phyloP scores from a whole-genome alignment of 169 alveolate genomes.

The Plasmodium ovale region DNA sequence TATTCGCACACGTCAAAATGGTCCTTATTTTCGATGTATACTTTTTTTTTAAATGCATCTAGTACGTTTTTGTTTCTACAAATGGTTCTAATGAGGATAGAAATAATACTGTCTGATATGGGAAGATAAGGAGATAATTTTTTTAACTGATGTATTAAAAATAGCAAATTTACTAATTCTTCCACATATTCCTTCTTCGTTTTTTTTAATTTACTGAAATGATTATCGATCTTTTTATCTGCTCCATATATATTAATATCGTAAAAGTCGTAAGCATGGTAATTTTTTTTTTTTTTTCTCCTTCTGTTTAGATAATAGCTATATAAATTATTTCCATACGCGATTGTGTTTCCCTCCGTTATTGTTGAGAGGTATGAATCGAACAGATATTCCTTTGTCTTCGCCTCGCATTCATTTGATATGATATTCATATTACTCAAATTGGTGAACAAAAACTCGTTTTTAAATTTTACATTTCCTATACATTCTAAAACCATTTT shows the following conservation, averaged over 20 bases:
- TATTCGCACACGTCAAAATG: conserved; percentile 46
- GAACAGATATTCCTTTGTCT: neutral
- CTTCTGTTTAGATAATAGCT: neutral
- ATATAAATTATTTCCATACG: neutral
- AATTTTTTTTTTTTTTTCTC: conserved; percentile 2
- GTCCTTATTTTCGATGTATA: conserved; percentile 35
- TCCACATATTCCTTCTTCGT: conserved; percentile 59
- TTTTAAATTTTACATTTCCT: conserved; percentile 69
- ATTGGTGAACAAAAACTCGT: neutral
- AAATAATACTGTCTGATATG: conserved; percentile 38
- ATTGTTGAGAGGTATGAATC: neutral
- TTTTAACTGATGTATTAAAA: conserved; percentile 53
- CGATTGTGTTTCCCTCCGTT: neutral
- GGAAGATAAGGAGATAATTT: conserved; percentile 32
- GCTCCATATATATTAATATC: conserved; percentile 54
- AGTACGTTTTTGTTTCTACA: conserved; percentile 35
- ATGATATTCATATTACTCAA: neutral
- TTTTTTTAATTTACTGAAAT: conserved; percentile 71
- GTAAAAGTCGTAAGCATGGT: conserved; percentile 49
- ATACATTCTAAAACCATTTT: conserved; percentile 65
- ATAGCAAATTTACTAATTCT: conserved; percentile 39
- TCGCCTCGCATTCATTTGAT: no score
- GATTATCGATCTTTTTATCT: conserved; percentile 51
- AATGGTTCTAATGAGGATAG: conserved; percentile 29
- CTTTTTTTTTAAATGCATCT: conserved; percentile 24